A percentile compares a stretch with the other conserved stretches of the same genome.
These are phyloP conservation scores for Pelargonium nanum DNA, from an alignment of 345 rosid species.

Conservation along the genomic window DNA sequence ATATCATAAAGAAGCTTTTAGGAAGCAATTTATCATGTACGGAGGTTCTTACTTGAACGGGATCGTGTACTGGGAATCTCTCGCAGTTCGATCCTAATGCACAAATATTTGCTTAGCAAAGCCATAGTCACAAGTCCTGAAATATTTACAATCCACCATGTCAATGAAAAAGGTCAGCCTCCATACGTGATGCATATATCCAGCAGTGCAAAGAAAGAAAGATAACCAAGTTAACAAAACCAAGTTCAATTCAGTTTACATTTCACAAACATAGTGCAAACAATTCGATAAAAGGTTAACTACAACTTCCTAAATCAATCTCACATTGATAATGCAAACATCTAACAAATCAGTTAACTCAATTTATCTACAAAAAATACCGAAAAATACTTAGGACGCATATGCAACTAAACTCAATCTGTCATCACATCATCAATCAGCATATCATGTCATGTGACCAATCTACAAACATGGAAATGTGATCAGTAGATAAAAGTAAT, in stretches of 20 bases:
- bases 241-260: background rate
- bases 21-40: background rate
- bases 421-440: too few species aligned
- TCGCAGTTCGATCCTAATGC: slow-evolving; percentile 55
- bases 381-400: too few species aligned
- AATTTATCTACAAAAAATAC: too few species aligned
- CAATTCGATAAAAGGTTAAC: too few species aligned
- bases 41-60: slow-evolving; percentile 51
- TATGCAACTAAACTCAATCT: too few species aligned
- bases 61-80: slow-evolving; percentile 68
- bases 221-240: background rate
- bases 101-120: slow-evolving; percentile 73
- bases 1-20: slow-evolving; percentile 2
- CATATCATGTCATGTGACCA: too few species aligned
- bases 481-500: too few species aligned
- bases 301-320: too few species aligned
- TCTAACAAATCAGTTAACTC: too few species aligned
- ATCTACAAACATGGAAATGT: too few species aligned
- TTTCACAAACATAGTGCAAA: background rate
- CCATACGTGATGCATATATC: slow-evolving; percentile 66
- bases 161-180: slow-evolving; percentile 88
- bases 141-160: slow-evolving; percentile 91
- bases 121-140: slow-evolving; percentile 70
- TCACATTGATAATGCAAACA: too few species aligned
- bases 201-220: slow-evolving; percentile 49